A percentile compares a stretch with the other conserved stretches of the same genome.
Conservation (phyloP, 345 rosid genomes). For the Corymbia maculata region DNA sequence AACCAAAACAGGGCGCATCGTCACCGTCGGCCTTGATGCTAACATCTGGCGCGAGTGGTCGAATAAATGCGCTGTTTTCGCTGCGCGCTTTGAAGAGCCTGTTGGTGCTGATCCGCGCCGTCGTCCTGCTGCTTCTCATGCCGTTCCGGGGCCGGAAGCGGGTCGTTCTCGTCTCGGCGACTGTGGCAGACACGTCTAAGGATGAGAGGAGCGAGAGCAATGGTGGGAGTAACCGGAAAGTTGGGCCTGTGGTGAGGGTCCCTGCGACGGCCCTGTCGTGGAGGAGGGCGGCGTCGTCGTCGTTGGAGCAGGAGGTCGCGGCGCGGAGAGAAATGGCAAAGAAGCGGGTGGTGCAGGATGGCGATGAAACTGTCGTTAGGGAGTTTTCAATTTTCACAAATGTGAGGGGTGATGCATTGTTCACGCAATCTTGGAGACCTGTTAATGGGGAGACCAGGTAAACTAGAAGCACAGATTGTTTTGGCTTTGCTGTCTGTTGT, state of each 20-base stretch:
- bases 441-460: slow-evolving; percentile 46
- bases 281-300: slow-evolving; percentile 28
- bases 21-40: slow-evolving; percentile 41
- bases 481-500: not conserved
- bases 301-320: slow-evolving; percentile 57
- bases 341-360: slow-evolving; percentile 51
- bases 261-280: slow-evolving; percentile 39
- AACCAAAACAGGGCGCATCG: slow-evolving; percentile 5
- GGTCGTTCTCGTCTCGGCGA: not conserved
- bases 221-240: slow-evolving; percentile 9
- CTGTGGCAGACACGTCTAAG: slow-evolving; percentile 15
- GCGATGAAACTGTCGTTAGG: slow-evolving; percentile 28
- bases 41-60: slow-evolving; percentile 86
- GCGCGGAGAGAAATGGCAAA: slow-evolving; percentile 58
- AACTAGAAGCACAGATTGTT: not conserved
- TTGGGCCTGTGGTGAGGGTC: slow-evolving; percentile 12
- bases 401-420: slow-evolving; percentile 56
- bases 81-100: slow-evolving; percentile 38
- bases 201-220: slow-evolving; percentile 26
- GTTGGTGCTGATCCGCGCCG: slow-evolving; percentile 27
- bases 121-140: slow-evolving; percentile 36
- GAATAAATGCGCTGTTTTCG: slow-evolving; percentile 60
- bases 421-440: slow-evolving; percentile 80
- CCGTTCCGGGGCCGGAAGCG: slow-evolving; percentile 43
- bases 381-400: slow-evolving; percentile 41